Evolutionary conservation across 306 rosid species (phyloP), one percentile per base, ranked within the genome.

Genomic region (Inga leiocalycina): DNA sequence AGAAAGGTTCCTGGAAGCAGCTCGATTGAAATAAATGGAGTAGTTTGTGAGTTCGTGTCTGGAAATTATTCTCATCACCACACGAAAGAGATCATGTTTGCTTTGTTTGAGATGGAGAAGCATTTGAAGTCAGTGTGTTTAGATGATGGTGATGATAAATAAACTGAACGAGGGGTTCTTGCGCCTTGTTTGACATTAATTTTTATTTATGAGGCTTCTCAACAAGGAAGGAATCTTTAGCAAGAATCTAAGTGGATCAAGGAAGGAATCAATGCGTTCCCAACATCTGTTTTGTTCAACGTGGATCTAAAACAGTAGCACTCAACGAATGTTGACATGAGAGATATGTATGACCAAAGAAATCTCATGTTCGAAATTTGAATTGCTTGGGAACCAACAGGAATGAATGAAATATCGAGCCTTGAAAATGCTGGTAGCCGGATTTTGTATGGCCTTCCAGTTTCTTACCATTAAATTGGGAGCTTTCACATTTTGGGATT

Each of bases 1-100:
- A 85, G 64, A 52, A 89, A 87, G 76, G 76, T 80, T 19, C 90
- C 92, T 0, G 90, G 90, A 4, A 85, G 92, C 81, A 89, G 92
- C 76, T 80, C 48, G 32, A 57, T 89, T 69, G 88, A 87, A 80
- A 78, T 85, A 44, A 73, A 87, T 32, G 87, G 92, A 0, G 75
- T 43, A 20, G 84, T 89, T 61, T 77, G 24, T 61, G 92, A 87
- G 67, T 89, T 85, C 74, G 80, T 85, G 3, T 88, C 83, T 52
- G 90, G 92, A 74, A 85, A 82, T 20, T 45, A 49, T 69, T 82
- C 86, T 24, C 84, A 87, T 85, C 13, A 54, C 41, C 73, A 52
- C 51, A 80, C 57, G 70, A 75, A 71, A 59, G 76, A 89, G 12
- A 87, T 85, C 70, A 35, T 52, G 73, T 70, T 77, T n/a, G 32